phyloP scores from a whole-genome alignment of 768 basidiomycete genomes.

The Lentinula detonsa region DNA sequence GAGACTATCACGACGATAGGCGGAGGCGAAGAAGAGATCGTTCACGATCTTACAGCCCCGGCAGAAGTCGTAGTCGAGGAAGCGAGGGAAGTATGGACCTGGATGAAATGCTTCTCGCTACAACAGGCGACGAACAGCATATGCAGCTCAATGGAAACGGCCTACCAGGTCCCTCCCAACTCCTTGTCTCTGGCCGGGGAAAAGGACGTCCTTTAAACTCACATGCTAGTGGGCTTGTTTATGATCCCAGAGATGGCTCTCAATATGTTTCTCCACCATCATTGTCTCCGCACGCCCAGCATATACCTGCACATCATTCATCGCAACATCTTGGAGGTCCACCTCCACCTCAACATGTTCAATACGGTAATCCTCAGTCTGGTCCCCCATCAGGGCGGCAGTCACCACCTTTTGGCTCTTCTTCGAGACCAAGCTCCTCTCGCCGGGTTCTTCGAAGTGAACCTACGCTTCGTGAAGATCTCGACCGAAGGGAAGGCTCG shows the following conservation, averaged over 20 bases:
- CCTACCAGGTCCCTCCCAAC: background rate
- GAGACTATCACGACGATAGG: background rate
- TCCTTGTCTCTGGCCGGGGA: background rate
- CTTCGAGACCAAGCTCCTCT: background rate
- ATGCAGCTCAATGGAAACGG: background rate
- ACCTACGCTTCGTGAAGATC: constrained; percentile 13
- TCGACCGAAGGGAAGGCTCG: constrained; percentile 22
- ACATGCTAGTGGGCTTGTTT: background rate
- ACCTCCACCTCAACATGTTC: constrained; percentile 16
- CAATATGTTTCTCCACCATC: background rate
- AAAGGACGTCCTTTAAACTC: background rate
- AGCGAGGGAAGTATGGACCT: constrained; percentile 2
- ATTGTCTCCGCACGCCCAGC: background rate
- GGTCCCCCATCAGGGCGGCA: constrained; percentile 16
- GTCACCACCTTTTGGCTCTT: constrained; percentile 10
- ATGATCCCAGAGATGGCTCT: constrained; percentile 1
- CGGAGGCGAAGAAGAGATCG: background rate
- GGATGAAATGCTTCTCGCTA: constrained; percentile 1
- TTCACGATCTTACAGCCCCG: constrained; percentile 4
- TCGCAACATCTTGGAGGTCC: constrained; percentile 1
- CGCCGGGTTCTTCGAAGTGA: constrained; percentile 6
- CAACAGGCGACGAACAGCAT: background rate
- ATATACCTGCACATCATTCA: background rate
- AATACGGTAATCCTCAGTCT: constrained; percentile 12
- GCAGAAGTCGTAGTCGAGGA: background rate